Evolutionary conservation across 306 rosid species (phyloP), one percentile per base, ranked within the genome.

Genomic region (Luffa acutangula): DNA sequence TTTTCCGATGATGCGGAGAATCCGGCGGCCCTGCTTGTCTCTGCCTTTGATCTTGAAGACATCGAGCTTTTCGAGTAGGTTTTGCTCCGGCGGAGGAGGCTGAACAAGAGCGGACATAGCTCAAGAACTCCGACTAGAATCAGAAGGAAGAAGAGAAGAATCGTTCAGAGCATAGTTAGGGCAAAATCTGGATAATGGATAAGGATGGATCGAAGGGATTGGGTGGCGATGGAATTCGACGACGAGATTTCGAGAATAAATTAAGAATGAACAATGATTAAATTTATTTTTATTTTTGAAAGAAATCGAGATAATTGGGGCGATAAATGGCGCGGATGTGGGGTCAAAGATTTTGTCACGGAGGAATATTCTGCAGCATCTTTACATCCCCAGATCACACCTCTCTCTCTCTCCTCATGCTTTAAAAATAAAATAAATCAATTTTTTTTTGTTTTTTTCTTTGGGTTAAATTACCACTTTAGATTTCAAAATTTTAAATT

Each of bases 11-110:
- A 95, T 79, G 82, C 95, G 97, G 39, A 95, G 90, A 87, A 95
- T 86, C 83, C 81, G 85, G 81, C 91, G 89, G 37, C 96, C 93
- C 0, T 87, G 97, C 4, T 91, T 95, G 65, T 95, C 97, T 57
- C 79, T 80, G 57, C 99, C 97, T 79, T 87, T 87, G 93, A 95
- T 86, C 85, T 87, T 87, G 94, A 95, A 93, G 57, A 91, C 85
- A 41, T 90, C 84, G 25, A 88, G 84, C 59, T 86, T 91, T 0
- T 92, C 91, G 72, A 95, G 84, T 5, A 84, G 85, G 54, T 81
- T 87, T 52, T 86, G 95, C 31, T 89, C 92, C 43, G 84, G 49
- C 43, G 86, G 85, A 36, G 96, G 87, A 12, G 75, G 39, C 3
- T 31, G 71, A 70, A 87, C 80, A 21, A 83, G 76, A 9, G 74